Evolutionary conservation across 805 yeast species (phyloP).

Genomic region (Saturnispora zaruensis): DNA sequence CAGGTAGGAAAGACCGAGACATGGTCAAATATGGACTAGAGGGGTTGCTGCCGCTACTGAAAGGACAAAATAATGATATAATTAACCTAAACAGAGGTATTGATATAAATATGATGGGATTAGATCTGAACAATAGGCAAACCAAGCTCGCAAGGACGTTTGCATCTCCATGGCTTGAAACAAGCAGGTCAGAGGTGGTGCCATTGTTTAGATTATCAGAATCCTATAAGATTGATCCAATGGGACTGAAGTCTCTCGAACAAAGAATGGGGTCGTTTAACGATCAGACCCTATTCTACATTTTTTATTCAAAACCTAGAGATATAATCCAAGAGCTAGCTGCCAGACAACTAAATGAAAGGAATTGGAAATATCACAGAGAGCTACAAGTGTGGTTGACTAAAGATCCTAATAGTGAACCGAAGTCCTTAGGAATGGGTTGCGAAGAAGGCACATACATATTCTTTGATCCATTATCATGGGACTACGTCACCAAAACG

Average conservation of each 20-base stretch:
- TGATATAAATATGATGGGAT: slow-evolving; percentile 59
- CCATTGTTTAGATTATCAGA: slow-evolving; percentile 68
- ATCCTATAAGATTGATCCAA: slow-evolving; percentile 31
- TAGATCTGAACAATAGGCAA: slow-evolving; percentile 43
- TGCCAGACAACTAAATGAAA: slow-evolving; percentile 77
- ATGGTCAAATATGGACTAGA: slow-evolving; percentile 60
- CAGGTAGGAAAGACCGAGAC: slow-evolving; percentile 24
- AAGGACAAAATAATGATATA: slow-evolving; percentile 54
- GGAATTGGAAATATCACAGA: slow-evolving; percentile 97
- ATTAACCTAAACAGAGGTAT: slow-evolving; percentile 66
- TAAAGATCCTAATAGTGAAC: slow-evolving; percentile 84
- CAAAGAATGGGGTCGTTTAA: slow-evolving; percentile 51
- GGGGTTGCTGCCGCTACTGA: slow-evolving; percentile 52
- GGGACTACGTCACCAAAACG: slow-evolving; percentile 85
- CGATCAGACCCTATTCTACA: slow-evolving; percentile 88
- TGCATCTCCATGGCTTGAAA: slow-evolving; percentile 93
- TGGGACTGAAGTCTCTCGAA: slow-evolving; percentile 23
- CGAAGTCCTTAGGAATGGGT: slow-evolving; percentile 65
- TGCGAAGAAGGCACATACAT: slow-evolving; percentile 91
- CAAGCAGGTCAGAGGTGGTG: slow-evolving; percentile 81
- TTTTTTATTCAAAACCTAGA: slow-evolving; percentile 88
- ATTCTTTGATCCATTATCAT: slow-evolving; percentile 89
- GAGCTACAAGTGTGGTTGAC: slow-evolving; percentile 95
- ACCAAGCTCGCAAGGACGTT: slow-evolving; percentile 47
- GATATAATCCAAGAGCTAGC: slow-evolving; percentile 91